Conservation (phyloP, 1,284 basidiomycete genomes). For the Kalmanozyma brasiliensis region DNA sequence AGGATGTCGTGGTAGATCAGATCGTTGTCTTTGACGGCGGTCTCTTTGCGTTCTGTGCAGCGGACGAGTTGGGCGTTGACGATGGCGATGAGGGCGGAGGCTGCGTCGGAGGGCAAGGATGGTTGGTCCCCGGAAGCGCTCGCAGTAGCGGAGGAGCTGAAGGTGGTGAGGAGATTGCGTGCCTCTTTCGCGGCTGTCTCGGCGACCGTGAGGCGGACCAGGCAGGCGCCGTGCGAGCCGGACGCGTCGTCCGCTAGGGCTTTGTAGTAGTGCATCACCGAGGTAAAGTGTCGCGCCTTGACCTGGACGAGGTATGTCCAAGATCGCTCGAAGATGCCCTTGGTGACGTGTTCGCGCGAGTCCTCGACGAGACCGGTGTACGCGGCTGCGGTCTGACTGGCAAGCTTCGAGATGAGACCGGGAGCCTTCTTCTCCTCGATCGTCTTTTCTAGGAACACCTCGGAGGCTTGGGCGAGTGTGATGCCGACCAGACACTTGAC, state of each 20-base stretch:
- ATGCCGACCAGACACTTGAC: slow-evolving; percentile 88
- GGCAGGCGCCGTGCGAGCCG: slow-evolving; percentile 84
- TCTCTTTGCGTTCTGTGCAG: slow-evolving; percentile 79
- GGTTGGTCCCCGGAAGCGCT: slow-evolving; percentile 70
- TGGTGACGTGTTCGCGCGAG: slow-evolving; percentile 93
- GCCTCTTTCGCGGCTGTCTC: slow-evolving; percentile 88
- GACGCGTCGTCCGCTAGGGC: slow-evolving; percentile 80
- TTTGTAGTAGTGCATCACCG: slow-evolving; percentile 87
- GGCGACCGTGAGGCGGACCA: slow-evolving; percentile 83
- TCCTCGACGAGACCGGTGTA: slow-evolving; percentile 85
- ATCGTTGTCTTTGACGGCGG: slow-evolving; percentile 90
- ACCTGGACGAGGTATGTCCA: slow-evolving; percentile 89
- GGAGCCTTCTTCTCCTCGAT: slow-evolving; percentile 70
- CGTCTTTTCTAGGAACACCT: slow-evolving; percentile 96
- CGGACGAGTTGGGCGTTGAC: slow-evolving; percentile 84
- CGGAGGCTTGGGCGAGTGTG: slow-evolving; percentile 91
- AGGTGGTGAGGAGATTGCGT: slow-evolving; percentile 76
- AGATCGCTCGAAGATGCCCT: slow-evolving; percentile 93
- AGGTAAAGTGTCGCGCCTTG: slow-evolving; percentile 89
- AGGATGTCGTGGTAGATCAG: slow-evolving; percentile 97
- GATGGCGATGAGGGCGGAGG: slow-evolving; percentile 80
- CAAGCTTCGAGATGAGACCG: slow-evolving; percentile 84
- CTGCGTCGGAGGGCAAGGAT: slow-evolving; percentile 88
- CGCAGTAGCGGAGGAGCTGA: slow-evolving; percentile 79
- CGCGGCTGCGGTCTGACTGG: slow-evolving; percentile 81